Evolutionary conservation across 768 basidiomycete genomes (phyloP), one percentile per base, ranked within the genome.

Genomic region (Kwoniella bestiolae): DNA sequence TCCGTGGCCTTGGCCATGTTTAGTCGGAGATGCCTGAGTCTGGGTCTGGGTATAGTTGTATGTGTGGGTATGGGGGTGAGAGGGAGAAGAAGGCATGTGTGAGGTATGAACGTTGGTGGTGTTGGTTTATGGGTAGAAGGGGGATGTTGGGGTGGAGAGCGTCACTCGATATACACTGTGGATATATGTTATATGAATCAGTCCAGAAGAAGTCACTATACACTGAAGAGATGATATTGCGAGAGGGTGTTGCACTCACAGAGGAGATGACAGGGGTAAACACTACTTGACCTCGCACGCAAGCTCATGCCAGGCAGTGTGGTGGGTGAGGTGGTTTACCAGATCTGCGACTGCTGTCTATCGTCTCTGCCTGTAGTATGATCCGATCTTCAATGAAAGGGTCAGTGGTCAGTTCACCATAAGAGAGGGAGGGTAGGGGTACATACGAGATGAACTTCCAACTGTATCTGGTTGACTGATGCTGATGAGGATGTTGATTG

Each of bases 1-100:
- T 26, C 60, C 50, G 31, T 59, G 57, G 26, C 38, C 38, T 3
- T 41, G 14, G 18, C 3, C 38, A 41, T 61, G 56, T 53, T 65
- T 65, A 28, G 53, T 50, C 14, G 63, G 56, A 8, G 63, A 65
- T 8, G 38, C 16, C 8, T 41, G 38, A 41, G 38, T 41, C 18
- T 41, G 38, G 38, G 38, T 16, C 5, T 11, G 38, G 38, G 38
- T 41, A 41, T 41, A 41, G 38, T 18, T 41, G 38, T 41, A 41
- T 16, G 38, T 41, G 6, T 41, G 38, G 49, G 38, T 41, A 3
- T 41, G 38, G 49, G 34, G 34, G 47, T 3, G 55, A n/a, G 12
- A 49, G 53, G 53, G 25, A 35, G 25, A 31, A 47, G 56, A 5
- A 29, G 46, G 41, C 18, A 25, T 16, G 59, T 26, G 31, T 29